Conservation (phyloP, 345 rosid species). For the Populus pruinosa region DNA sequence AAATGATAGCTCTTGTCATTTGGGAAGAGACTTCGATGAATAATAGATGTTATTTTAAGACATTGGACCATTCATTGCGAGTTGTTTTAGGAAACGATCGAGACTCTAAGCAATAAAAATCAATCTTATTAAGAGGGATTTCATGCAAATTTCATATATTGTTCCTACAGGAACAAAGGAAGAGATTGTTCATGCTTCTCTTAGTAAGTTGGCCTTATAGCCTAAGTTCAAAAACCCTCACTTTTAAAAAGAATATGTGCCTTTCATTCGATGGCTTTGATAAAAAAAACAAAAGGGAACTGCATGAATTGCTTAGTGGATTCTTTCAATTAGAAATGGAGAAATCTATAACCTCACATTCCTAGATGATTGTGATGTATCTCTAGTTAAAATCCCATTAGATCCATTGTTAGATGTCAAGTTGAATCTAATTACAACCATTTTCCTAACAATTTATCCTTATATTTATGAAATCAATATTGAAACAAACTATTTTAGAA, state of each 20-base stretch:
- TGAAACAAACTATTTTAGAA: too few relatives aligned
- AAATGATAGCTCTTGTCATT: neutral
- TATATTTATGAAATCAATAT: too few relatives aligned
- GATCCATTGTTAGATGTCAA: neutral
- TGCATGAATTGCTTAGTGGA: neutral
- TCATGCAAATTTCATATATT: too few relatives aligned
- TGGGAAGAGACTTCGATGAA: neutral
- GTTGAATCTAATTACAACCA: neutral
- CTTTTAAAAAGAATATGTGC: too few relatives aligned
- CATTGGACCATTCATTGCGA: too few relatives aligned
- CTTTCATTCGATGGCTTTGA: neutral
- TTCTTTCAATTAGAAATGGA: neutral
- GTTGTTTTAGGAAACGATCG: neutral
- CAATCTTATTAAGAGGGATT: too few relatives aligned
- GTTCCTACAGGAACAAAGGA: too few relatives aligned
- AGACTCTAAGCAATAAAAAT: too few relatives aligned
- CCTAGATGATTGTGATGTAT: neutral
- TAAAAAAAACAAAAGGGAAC: neutral
- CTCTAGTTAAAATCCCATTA: neutral
- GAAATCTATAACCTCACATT: neutral
- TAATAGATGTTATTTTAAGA: neutral
- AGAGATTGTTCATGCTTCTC: too few relatives aligned
- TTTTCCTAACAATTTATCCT: neutral
- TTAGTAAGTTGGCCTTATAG: too few relatives aligned
- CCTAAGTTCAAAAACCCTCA: too few relatives aligned